Evolutionary conservation across 1,284 basidiomycete species (phyloP).

Genomic region (Cryptococcus hybrid): DNA sequence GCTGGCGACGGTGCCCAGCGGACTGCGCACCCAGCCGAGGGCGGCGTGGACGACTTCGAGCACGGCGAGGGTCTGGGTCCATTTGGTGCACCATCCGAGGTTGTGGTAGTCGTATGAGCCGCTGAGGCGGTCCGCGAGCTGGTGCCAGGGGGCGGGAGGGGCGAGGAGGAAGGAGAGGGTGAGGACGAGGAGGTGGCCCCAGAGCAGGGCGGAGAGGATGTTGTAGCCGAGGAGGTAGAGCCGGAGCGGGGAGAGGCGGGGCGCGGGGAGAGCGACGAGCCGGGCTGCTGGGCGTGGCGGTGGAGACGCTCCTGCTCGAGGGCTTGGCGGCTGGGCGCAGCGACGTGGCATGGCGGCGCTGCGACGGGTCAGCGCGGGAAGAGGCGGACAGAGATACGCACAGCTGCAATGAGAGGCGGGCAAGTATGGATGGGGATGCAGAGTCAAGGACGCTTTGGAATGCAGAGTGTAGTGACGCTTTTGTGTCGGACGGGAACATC

Average conservation of each 20-base stretch:
- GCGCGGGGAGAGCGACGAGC: neutral
- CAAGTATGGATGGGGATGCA: too few relatives aligned
- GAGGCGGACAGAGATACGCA: too few relatives aligned
- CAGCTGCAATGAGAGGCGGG: too few relatives aligned
- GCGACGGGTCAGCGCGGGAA: too few relatives aligned
- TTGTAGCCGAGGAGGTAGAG: slow-evolving; percentile 78
- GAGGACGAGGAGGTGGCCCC: slow-evolving; percentile 65
- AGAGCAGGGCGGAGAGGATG: slow-evolving; percentile 65
- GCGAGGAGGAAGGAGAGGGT: slow-evolving; percentile 44
- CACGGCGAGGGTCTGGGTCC: slow-evolving; percentile 76
- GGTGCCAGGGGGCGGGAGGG: slow-evolving; percentile 8
- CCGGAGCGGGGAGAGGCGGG: slow-evolving; percentile 35
- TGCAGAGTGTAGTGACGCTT: too few relatives aligned
- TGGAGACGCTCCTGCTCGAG: slow-evolving; percentile 20
- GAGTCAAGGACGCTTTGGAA: too few relatives aligned
- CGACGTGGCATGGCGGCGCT: too few relatives aligned
- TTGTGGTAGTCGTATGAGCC: slow-evolving; percentile 46
- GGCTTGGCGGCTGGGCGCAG: neutral
- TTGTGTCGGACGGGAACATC: too few relatives aligned
- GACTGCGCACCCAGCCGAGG: slow-evolving; percentile 78
- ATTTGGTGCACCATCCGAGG: slow-evolving; percentile 64
- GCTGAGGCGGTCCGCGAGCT: slow-evolving; percentile 42
- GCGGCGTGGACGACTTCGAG: slow-evolving; percentile 81
- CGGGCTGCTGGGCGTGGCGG: slow-evolving; percentile 16
- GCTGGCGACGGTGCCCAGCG: slow-evolving; percentile 73